Percentiles rank a stretch among this genome's conserved stretches.
phyloP scores from a whole-genome alignment of 148 eudicot genomes.

The Diospyros lotus region DNA sequence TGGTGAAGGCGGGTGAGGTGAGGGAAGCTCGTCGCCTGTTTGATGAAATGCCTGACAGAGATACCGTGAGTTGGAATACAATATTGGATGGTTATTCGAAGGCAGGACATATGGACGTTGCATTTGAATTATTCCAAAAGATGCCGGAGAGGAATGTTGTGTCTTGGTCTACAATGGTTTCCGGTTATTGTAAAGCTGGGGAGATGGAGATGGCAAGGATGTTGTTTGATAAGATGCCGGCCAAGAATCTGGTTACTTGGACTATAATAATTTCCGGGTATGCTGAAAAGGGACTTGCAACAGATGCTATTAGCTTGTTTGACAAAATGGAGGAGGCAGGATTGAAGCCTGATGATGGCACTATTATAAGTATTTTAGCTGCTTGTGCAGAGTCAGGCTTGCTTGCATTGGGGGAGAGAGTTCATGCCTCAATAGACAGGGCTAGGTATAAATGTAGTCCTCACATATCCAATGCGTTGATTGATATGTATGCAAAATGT shows the following conservation, averaged over 20 bases:
- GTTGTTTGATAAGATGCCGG: slow-evolving; percentile 84
- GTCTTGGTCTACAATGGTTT: slow-evolving; percentile 85
- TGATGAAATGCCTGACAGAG: slow-evolving; percentile 84
- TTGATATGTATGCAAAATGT: slow-evolving; percentile 91
- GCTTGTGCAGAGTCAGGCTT: slow-evolving; percentile 87
- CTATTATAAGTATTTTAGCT: slow-evolving; percentile 58
- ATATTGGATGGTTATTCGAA: slow-evolving; percentile 74
- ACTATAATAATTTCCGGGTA: slow-evolving; percentile 78
- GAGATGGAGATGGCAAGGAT: slow-evolving; percentile 74
- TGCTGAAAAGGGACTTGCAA: slow-evolving; percentile 66
- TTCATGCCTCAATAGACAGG: slow-evolving; percentile 49
- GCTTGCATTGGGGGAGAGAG: slow-evolving; percentile 58
- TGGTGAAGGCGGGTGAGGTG: slow-evolving; percentile 51
- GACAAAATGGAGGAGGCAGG: slow-evolving; percentile 46
- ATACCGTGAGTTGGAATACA: slow-evolving; percentile 78
- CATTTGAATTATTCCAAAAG: slow-evolving; percentile 51
- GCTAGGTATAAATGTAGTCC: slow-evolving; percentile 35
- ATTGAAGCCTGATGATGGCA: slow-evolving; percentile 57
- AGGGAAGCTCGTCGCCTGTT: slow-evolving; percentile 57
- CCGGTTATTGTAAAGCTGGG: slow-evolving; percentile 63
- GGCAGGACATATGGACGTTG: slow-evolving; percentile 52
- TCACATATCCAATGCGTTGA: slow-evolving; percentile 54
- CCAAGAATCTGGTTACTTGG: slow-evolving; percentile 76
- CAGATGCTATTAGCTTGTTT: slow-evolving; percentile 69
- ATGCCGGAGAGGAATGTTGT: slow-evolving; percentile 73